Percentiles rank a stretch among this genome's conserved stretches.
Conservation (phyloP, 345 rosid genomes). For the Aethionema arabicum region DNA sequence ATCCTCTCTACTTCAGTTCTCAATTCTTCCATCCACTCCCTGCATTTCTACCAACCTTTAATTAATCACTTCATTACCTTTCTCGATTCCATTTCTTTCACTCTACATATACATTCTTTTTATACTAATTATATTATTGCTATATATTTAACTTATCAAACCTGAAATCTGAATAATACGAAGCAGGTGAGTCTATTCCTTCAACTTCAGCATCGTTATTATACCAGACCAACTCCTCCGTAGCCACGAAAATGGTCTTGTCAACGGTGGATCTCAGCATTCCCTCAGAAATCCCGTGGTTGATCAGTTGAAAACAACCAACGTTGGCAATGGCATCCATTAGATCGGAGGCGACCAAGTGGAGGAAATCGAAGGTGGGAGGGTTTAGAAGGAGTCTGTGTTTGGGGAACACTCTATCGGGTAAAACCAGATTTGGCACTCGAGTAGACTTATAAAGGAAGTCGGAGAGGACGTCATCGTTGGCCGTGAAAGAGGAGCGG, state of each 20-base stretch:
- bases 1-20: constrained; percentile 49
- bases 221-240: constrained; percentile 37
- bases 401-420: constrained; percentile 74
- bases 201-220: constrained; percentile 7
- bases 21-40: constrained; percentile 59
- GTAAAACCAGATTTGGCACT: constrained; percentile 76
- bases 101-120: too few species aligned
- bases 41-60: constrained; percentile 34
- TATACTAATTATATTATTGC: too few species aligned
- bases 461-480: constrained; percentile 69
- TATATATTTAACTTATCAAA: not conserved
- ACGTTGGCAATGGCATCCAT: constrained; percentile 53
- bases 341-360: constrained; percentile 34
- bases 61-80: not conserved
- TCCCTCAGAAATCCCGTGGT: constrained; percentile 58
- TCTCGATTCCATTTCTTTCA: too few species aligned
- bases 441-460: constrained; percentile 73
- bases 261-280: constrained; percentile 45
- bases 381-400: constrained; percentile 63
- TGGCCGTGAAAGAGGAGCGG: constrained; percentile 71
- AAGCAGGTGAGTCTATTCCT: not conserved
- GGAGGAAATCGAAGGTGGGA: constrained; percentile 54
- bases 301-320: constrained; percentile 86
- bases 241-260: constrained; percentile 36
- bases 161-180: constrained; percentile 20